Evolutionary conservation across 2,329 filamentous ascomycete genomes (phyloP).

Genomic region (Sporothrix globosa): DNA sequence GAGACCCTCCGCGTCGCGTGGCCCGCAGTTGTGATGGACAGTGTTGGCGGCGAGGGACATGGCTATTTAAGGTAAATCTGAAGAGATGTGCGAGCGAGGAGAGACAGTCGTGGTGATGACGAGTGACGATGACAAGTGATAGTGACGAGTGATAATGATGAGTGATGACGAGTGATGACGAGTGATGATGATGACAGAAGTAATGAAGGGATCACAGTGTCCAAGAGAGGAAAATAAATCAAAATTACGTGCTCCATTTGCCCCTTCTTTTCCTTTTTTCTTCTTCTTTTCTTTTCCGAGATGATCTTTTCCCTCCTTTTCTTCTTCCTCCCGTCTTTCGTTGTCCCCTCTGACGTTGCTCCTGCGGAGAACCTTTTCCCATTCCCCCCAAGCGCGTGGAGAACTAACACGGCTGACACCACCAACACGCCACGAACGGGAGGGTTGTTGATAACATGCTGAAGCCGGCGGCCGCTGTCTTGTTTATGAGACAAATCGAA

Average conservation of each 20-base stretch:
- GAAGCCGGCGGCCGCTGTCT: no score
- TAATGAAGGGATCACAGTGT: not conserved
- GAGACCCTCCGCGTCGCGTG: not conserved
- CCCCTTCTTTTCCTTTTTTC: not conserved
- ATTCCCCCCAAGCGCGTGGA: no score
- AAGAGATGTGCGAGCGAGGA: no score
- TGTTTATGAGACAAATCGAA: no score
- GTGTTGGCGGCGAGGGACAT: not conserved
- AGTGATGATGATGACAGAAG: no score
- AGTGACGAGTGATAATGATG: no score
- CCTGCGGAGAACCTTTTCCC: no score
- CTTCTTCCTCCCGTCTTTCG: no score
- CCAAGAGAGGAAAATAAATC: not conserved
- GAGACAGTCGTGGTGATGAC: not conserved
- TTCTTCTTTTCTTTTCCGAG: not conserved
- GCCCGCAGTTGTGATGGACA: slow-evolving; percentile 3
- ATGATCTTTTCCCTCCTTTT: no score
- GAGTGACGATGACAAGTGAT: no score
- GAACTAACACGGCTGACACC: not conserved
- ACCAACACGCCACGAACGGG: not conserved
- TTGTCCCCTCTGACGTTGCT: no score
- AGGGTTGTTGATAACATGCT: not conserved
- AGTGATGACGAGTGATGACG: no score
- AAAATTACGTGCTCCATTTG: not conserved
- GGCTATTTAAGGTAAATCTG: not conserved